Conservation (phyloP, 257 asterid species). For the Solanum boliviense region DNA sequence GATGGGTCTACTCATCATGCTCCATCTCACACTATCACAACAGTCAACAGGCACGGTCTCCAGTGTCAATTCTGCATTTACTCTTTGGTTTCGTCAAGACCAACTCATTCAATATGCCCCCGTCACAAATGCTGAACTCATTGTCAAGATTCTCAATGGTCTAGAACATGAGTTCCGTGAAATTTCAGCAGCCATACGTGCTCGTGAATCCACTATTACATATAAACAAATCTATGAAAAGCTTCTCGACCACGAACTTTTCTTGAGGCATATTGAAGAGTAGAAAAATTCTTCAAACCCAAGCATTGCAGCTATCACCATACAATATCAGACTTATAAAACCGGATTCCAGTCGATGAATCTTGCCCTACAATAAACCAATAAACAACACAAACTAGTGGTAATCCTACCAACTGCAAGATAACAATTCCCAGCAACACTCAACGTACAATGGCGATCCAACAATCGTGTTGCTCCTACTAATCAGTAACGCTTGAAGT, state of each 20-base stretch:
- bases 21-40: background rate
- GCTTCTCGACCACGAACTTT: rapidly evolving
- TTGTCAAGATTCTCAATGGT: background rate
- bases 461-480: too few relatives aligned
- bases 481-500: too few relatives aligned
- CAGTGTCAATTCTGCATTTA: too few relatives aligned
- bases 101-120: background rate
- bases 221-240: too few relatives aligned
- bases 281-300: background rate
- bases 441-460: too few relatives aligned
- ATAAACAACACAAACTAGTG: too few relatives aligned
- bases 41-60: too few relatives aligned
- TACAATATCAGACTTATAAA: background rate
- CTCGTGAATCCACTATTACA: too few relatives aligned
- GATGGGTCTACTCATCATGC: background rate
- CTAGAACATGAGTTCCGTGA: too few relatives aligned
- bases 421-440: too few relatives aligned
- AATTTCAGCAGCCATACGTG: too few relatives aligned
- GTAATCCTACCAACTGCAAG: too few relatives aligned
- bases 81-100: background rate
- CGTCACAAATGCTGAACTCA: background rate
- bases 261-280: background rate
- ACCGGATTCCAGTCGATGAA: background rate
- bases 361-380: background rate
- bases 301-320: background rate